Conservation (phyloP, 176 grass and related monocot species). For the Saccharum spontaneum region DNA sequence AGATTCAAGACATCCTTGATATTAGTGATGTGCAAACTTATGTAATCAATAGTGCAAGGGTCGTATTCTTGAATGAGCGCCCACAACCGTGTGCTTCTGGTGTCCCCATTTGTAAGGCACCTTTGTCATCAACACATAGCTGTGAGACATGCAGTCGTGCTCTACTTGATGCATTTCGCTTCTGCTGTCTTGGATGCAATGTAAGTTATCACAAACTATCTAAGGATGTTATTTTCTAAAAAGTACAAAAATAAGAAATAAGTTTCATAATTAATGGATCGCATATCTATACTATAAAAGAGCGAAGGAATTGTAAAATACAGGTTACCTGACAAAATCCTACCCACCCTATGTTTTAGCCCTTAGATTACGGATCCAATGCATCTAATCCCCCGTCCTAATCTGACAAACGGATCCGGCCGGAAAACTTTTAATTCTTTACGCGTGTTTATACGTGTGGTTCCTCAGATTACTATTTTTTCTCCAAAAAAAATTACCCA, state of each 20-base stretch:
- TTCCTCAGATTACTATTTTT: too few species aligned
- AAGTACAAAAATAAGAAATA: background rate
- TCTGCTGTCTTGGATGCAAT: slow-evolving; percentile 53
- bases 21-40: slow-evolving; percentile 59
- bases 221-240: background rate
- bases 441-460: too few species aligned
- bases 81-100: slow-evolving; percentile 23
- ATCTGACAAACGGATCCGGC: too few species aligned
- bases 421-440: too few species aligned
- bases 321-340: too few species aligned
- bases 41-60: slow-evolving; percentile 61
- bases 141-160: slow-evolving; percentile 45
- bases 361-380: too few species aligned
- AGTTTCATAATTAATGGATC: too few species aligned
- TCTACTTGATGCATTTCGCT: slow-evolving; percentile 39
- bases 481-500: too few species aligned
- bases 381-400: too few species aligned
- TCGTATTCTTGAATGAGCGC: slow-evolving; percentile 65
- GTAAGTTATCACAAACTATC: slow-evolving; percentile 25
- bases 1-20: slow-evolving; percentile 54
- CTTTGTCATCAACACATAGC: slow-evolving; percentile 20
- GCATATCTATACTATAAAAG: too few species aligned
- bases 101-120: background rate
- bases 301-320: too few species aligned
- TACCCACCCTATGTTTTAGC: too few species aligned